Evolutionary conservation across 306 rosid species (phyloP).

Genomic region (Quercus bicolor): DNA sequence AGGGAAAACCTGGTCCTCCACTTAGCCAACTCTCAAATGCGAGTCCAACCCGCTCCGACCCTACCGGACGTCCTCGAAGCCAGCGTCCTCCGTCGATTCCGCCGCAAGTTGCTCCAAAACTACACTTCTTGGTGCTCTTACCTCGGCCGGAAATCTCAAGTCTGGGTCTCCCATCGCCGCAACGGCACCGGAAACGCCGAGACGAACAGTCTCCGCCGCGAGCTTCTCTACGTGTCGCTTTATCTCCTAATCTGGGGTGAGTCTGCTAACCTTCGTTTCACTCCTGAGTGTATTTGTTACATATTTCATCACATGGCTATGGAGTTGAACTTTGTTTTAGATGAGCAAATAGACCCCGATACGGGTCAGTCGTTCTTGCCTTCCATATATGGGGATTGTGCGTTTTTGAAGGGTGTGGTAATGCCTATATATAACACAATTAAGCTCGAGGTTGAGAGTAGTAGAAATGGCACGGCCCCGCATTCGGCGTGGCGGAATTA

Average conservation of each 20-base stretch:
- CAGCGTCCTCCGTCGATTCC: slow-evolving; percentile 48
- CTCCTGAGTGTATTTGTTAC: slow-evolving; percentile 75
- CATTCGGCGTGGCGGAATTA: slow-evolving; percentile 97
- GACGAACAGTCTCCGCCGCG: slow-evolving; percentile 46
- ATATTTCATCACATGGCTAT: slow-evolving; percentile 77
- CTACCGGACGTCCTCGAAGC: slow-evolving; percentile 46
- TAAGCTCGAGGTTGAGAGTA: slow-evolving; percentile 60
- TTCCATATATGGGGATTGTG: slow-evolving; percentile 51
- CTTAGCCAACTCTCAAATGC: slow-evolving; percentile 92
- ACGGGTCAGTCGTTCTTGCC: slow-evolving; percentile 71
- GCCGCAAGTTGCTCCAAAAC: slow-evolving; percentile 58
- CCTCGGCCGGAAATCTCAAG: slow-evolving; percentile 56
- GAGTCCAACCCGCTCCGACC: slow-evolving; percentile 49
- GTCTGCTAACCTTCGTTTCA: slow-evolving; percentile 74
- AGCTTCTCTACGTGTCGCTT: slow-evolving; percentile 65
- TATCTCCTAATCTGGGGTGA: slow-evolving; percentile 86
- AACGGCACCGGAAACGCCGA: neutral
- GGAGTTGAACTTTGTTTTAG: slow-evolving; percentile 68
- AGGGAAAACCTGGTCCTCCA: slow-evolving; percentile 94
- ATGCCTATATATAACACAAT: slow-evolving; percentile 69
- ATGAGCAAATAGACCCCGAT: slow-evolving; percentile 45
- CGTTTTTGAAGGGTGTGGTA: slow-evolving; percentile 64
- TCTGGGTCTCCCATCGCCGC: slow-evolving; percentile 29
- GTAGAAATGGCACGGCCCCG: slow-evolving; percentile 82
- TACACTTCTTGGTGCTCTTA: slow-evolving; percentile 78